Percentiles rank a stretch among this genome's conserved stretches.
phyloP scores from a whole-genome alignment of 2,329 filamentous ascomycete species.

The Fusarium burgessii region DNA sequence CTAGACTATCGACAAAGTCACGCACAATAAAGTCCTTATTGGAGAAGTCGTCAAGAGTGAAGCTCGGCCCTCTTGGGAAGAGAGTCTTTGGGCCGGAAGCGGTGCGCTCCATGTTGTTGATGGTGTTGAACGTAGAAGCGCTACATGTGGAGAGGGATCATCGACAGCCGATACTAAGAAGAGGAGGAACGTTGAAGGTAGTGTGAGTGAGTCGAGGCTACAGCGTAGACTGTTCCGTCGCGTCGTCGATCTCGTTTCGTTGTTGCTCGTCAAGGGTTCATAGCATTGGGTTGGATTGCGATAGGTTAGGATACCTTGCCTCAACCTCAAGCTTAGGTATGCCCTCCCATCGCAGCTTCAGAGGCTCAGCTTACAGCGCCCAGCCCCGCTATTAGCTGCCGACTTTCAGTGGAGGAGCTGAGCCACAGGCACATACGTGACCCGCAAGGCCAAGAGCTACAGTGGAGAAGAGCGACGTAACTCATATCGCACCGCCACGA shows the following conservation, averaged over 20 bases:
- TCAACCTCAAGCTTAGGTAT: constrained; percentile 9
- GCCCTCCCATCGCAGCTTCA: constrained; percentile 8
- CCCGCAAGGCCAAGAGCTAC: constrained; percentile 24
- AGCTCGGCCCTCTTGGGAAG: constrained; percentile 83
- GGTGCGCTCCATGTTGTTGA: constrained; percentile 57
- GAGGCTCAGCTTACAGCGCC: constrained; percentile 32
- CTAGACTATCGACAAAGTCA: constrained; percentile 94
- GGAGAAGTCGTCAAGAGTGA: constrained; percentile 89
- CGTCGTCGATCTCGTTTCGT: constrained; percentile 29
- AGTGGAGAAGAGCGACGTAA: constrained; percentile 47
- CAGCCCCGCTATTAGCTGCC: constrained; percentile 27
- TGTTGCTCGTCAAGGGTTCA: constrained; percentile 35
- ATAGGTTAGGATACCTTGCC: constrained; percentile 19
- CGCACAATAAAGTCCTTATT: constrained; percentile 96
- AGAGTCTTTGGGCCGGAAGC: constrained; percentile 70
- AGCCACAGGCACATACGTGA: constrained; percentile 41
- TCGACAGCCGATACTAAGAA: constrained; percentile 17
- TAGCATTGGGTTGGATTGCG: constrained; percentile 13
- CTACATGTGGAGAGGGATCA: constrained; percentile 49
- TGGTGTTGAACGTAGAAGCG: constrained; percentile 35
- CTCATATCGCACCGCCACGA: constrained; percentile 42
- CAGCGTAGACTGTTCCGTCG: constrained; percentile 14
- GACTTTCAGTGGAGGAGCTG: constrained; percentile 23
- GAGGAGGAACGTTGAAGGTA: constrained; percentile 1
- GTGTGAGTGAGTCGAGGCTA: constrained; percentile 4